A percentile compares a stretch with the other conserved stretches of the same genome.
Evolutionary conservation across 257 asterid species (phyloP).

Genomic region (Solanum pimpinellifolium): DNA sequence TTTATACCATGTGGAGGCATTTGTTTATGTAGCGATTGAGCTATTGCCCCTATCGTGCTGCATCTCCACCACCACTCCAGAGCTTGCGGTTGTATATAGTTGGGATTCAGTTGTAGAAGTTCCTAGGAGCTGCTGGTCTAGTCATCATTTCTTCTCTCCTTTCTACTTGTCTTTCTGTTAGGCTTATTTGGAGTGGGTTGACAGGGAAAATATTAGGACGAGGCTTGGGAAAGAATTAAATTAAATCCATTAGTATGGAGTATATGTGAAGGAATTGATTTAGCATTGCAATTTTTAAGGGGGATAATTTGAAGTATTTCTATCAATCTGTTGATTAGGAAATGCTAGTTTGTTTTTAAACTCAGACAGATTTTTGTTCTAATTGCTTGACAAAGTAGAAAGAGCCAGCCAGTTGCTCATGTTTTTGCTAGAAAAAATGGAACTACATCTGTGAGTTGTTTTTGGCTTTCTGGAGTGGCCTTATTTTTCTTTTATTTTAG

Average conservation of each 20-base stretch:
- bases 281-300: not conserved
- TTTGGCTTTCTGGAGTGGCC: not conserved
- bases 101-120: not conserved
- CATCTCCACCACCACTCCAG: slow-evolving; percentile 4
- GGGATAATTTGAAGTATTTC: not conserved
- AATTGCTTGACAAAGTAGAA: not conserved
- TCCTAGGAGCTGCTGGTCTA: not conserved
- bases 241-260: not conserved
- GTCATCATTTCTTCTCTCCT: not conserved
- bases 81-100: slow-evolving; percentile 14
- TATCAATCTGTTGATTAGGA: not conserved
- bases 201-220: not conserved
- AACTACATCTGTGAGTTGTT: not conserved
- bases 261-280: not conserved
- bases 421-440: not conserved
- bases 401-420: not conserved
- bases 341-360: not conserved
- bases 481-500: too few species aligned
- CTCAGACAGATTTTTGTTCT: not conserved
- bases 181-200: not conserved
- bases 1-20: slow-evolving; percentile 7
- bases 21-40: slow-evolving; percentile 11
- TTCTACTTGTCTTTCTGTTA: not conserved
- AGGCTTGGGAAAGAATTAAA: not conserved
- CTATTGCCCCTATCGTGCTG: not conserved